A percentile compares a stretch with the other conserved stretches of the same genome.
Evolutionary conservation across 1,139 yeast genomes (phyloP).

Genomic region (Protomyces pachydermus): DNA sequence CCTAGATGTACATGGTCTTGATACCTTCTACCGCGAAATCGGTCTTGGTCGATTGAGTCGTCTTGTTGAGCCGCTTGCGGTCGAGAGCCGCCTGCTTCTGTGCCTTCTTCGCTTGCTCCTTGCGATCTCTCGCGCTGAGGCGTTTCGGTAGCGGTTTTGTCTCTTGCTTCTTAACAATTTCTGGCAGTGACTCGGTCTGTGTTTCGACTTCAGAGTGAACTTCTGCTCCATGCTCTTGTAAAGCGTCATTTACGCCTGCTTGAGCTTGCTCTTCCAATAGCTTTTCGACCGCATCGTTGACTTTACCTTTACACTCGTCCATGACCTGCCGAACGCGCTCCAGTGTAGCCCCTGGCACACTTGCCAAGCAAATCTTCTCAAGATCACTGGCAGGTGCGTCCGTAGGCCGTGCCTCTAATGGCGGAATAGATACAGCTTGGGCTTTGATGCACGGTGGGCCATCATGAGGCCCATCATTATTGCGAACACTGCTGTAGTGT

Average conservation of each 20-base stretch:
- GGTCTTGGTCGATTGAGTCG: neutral
- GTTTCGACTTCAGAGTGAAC: neutral
- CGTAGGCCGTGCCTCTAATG: neutral
- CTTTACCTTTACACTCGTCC: constrained; percentile 17
- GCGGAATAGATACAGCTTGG: constrained; percentile 4
- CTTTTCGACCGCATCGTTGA: constrained; percentile 29
- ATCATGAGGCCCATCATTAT: constrained; percentile 40
- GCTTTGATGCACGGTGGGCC: constrained; percentile 40
- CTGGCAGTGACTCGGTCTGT: neutral
- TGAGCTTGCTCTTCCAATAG: constrained; percentile 31
- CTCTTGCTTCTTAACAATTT: neutral
- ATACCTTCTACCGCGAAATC: neutral
- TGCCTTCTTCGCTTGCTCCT: constrained; percentile 16
- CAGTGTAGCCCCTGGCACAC: constrained; percentile 29
- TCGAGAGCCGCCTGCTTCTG: constrained; percentile 20
- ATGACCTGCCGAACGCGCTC: constrained; percentile 28
- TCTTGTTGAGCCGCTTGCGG: constrained; percentile 1
- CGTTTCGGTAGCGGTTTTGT: neutral
- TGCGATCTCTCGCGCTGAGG: constrained; percentile 7
- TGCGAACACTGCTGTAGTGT: constrained; percentile 44
- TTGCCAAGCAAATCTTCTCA: constrained; percentile 36
- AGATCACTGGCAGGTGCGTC: constrained; percentile 38
- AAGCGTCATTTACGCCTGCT: constrained; percentile 21
- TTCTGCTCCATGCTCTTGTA: neutral
- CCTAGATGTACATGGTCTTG: constrained; percentile 7